phyloP scores from a whole-genome alignment of 495 filamentous ascomycete species.

The Hypoxylon fuscum region DNA sequence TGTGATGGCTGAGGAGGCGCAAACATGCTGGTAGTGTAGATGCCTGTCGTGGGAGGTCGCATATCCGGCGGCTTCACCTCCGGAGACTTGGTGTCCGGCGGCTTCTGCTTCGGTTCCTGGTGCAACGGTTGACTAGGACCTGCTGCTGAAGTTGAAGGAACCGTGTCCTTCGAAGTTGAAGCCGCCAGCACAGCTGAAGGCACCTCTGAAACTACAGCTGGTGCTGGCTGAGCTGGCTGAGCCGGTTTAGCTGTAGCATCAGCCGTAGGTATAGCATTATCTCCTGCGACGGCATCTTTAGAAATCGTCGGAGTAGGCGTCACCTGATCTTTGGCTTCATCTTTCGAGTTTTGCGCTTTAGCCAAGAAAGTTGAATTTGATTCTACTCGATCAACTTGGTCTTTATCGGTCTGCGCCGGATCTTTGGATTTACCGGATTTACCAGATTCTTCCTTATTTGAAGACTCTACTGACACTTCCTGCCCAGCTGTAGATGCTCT shows the following conservation, averaged over 20 bases:
- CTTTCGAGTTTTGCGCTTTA: conserved; percentile 19
- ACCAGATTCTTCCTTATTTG: conserved; percentile 44
- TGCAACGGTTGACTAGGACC: conserved; percentile 17
- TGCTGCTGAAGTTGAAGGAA: conserved; percentile 1
- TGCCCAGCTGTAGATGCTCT: conserved; percentile 47
- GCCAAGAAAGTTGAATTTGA: background rate
- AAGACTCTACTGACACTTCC: conserved; percentile 26
- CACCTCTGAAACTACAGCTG: background rate
- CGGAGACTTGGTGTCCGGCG: conserved; percentile 29
- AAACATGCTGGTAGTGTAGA: conserved; percentile 46
- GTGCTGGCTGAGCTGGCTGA: conserved; percentile 5
- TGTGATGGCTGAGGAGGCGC: conserved; percentile 42
- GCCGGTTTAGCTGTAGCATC: background rate
- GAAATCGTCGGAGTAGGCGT: background rate
- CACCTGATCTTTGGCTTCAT: conserved; percentile 20
- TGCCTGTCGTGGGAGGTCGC: conserved; percentile 30
- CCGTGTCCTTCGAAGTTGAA: conserved; percentile 8
- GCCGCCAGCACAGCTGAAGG: background rate
- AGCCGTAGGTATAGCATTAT: conserved; percentile 1
- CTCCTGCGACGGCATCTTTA: conserved; percentile 6
- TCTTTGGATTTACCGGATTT: conserved; percentile 32
- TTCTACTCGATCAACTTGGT: conserved; percentile 32
- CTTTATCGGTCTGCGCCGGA: conserved; percentile 25
- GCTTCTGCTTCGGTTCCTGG: conserved; percentile 25
- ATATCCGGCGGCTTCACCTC: conserved; percentile 39